Conservation (phyloP, 2,329 filamentous ascomycete genomes). For the Diplodia sapinea region DNA sequence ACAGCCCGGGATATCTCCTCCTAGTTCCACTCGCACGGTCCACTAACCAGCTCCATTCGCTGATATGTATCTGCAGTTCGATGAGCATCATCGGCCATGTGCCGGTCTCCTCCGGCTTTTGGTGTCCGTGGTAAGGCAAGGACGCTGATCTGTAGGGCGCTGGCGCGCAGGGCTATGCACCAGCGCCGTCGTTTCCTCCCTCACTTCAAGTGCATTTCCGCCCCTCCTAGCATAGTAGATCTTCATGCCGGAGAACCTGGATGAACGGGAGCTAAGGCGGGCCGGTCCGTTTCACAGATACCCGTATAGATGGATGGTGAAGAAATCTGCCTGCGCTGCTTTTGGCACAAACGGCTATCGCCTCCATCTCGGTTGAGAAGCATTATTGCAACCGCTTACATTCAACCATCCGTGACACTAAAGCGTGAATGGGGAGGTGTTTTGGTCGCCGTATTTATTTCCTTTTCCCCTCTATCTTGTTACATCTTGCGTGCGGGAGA, state of each 20-base stretch:
- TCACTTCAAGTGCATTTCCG: slow-evolving; percentile 1
- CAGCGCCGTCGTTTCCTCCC: not conserved
- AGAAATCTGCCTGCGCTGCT: too few relatives aligned
- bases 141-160: slow-evolving; percentile 11
- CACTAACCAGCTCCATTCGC: not conserved
- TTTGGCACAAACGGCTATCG: too few relatives aligned
- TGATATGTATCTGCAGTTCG: not conserved
- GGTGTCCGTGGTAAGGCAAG: not conserved
- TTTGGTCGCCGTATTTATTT: too few relatives aligned
- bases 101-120: not conserved
- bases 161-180: not conserved
- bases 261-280: not conserved
- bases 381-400: too few relatives aligned
- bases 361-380: too few relatives aligned
- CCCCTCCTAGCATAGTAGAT: not conserved
- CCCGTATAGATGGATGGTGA: not conserved
- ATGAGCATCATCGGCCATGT: not conserved
- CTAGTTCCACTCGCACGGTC: not conserved
- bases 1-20: too few relatives aligned
- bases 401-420: too few relatives aligned
- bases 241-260: not conserved
- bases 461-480: too few relatives aligned
- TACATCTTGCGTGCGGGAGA: too few relatives aligned
- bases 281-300: slow-evolving; percentile 11
- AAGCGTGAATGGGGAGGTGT: too few relatives aligned